Conservation (phyloP, 805 yeast species). For the Candida insectorum region DNA sequence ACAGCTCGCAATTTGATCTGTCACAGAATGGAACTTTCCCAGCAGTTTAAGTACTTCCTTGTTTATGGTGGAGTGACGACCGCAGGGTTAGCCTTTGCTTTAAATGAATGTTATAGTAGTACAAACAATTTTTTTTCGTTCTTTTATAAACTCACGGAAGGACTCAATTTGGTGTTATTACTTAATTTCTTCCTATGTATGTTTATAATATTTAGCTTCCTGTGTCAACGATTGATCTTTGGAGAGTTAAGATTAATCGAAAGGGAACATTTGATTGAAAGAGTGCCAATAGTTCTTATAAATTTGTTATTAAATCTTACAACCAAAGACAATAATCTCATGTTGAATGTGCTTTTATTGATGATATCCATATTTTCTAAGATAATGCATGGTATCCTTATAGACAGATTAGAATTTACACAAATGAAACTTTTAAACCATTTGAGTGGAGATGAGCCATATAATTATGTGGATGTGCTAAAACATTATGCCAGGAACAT, state of each 20-base stretch:
- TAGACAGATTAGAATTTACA: constrained; percentile 46
- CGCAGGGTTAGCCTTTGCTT: constrained; percentile 18
- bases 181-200: constrained; percentile 23
- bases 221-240: constrained; percentile 54
- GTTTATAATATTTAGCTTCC: constrained; percentile 27
- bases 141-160: constrained; percentile 27
- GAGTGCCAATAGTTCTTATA: constrained; percentile 30
- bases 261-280: constrained; percentile 54
- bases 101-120: constrained; percentile 17
- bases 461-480: constrained; percentile 17
- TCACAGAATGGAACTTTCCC: constrained; percentile 8
- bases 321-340: constrained; percentile 59
- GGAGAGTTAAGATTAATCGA: constrained; percentile 77
- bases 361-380: constrained; percentile 40
- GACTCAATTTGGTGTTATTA: constrained; percentile 24
- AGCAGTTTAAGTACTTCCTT: constrained; percentile 14
- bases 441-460: constrained; percentile 13
- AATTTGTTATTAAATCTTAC: constrained; percentile 62
- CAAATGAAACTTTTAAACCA: constrained; percentile 27
- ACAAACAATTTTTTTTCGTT: constrained; percentile 22
- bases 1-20: no score
- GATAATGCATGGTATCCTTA: constrained; percentile 73
- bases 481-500: constrained; percentile 26
- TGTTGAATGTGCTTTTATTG: constrained; percentile 43
- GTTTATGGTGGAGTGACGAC: constrained; percentile 19